Percentiles rank a stretch among this genome's conserved stretches.
These are phyloP conservation scores for Ophiocordyceps australis DNA, from an alignment of 2,329 filamentous ascomycete genomes.

Conservation along the genomic window DNA sequence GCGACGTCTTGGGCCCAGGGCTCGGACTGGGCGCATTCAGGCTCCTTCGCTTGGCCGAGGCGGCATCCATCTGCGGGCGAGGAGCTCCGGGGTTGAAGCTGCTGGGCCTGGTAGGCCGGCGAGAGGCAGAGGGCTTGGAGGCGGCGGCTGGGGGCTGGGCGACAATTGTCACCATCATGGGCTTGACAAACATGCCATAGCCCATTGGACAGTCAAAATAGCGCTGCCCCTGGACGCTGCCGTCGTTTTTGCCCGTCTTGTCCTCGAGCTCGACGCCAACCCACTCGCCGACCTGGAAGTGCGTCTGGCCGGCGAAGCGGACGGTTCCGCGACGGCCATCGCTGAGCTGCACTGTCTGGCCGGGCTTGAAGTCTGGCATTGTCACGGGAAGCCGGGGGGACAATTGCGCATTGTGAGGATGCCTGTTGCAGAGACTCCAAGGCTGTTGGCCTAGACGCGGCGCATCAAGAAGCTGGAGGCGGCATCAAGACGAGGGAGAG, in stretches of 20 bases:
- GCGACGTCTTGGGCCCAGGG: slow-evolving; percentile 38
- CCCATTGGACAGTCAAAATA: slow-evolving; percentile 78
- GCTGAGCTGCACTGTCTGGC: slow-evolving; percentile 61
- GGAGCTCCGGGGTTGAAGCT: slow-evolving; percentile 25
- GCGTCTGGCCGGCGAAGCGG: slow-evolving; percentile 63
- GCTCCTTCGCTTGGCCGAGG: slow-evolving; percentile 44
- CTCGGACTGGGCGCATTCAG: slow-evolving; percentile 57
- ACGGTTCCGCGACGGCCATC: slow-evolving; percentile 63
- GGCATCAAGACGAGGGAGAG: too few relatives aligned
- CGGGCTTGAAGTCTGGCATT: slow-evolving; percentile 41
- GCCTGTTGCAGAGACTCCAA: too few relatives aligned
- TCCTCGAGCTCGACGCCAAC: slow-evolving; percentile 78
- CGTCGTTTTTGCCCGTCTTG: slow-evolving; percentile 80
- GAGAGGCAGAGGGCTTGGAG: slow-evolving; percentile 18
- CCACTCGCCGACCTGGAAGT: slow-evolving; percentile 73
- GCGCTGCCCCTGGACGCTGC: slow-evolving; percentile 67
- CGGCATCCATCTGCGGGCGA: slow-evolving; percentile 29
- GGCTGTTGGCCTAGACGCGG: too few relatives aligned
- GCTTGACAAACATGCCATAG: slow-evolving; percentile 69
- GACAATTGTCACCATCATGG: slow-evolving; percentile 45
- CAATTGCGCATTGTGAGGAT: slow-evolving; percentile 14
- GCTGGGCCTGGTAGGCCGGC: slow-evolving; percentile 25
- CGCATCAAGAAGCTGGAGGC: too few relatives aligned
- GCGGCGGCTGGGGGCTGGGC: slow-evolving; percentile 24
- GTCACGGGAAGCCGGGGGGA: slow-evolving; percentile 10